Evolutionary conservation across 1,139 yeast genomes (phyloP).

Genomic region (Saccharomyces pastorianus): DNA sequence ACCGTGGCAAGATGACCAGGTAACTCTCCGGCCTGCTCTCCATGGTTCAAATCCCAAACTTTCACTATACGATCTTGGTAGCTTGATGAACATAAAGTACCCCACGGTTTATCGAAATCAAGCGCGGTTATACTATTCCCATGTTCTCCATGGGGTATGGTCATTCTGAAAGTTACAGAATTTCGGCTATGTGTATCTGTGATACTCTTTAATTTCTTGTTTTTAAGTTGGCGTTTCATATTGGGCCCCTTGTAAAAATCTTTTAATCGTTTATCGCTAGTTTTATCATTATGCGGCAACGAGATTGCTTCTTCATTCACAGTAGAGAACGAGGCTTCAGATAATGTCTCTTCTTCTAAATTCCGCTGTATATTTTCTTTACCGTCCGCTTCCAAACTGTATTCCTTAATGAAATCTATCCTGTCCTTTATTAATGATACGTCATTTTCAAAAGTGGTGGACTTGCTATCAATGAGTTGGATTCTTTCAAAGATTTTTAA

Average conservation of each 20-base stretch:
- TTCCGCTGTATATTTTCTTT: neutral
- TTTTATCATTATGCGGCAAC: neutral
- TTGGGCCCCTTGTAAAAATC: neutral
- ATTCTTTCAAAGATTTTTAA: neutral
- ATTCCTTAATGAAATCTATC: neutral
- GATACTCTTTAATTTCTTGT: conserved; percentile 6
- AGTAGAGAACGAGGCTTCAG: neutral
- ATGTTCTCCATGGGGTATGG: conserved; percentile 36
- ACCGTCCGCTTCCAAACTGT: neutral
- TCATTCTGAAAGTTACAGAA: neutral
- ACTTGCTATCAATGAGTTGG: neutral
- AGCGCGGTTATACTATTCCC: conserved; percentile 44
- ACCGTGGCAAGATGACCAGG: conserved; percentile 54
- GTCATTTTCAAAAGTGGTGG: neutral
- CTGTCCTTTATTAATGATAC: neutral
- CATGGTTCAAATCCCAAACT: conserved; percentile 69
- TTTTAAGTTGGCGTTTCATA: neutral
- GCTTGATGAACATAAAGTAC: conserved; percentile 61
- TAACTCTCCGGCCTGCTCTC: conserved; percentile 40
- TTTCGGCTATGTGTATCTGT: conserved; percentile 34
- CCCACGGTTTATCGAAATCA: conserved; percentile 64
- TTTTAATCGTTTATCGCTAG: neutral
- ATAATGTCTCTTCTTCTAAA: neutral
- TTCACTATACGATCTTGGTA: conserved; percentile 73
- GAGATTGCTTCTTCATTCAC: neutral